phyloP scores from a whole-genome alignment of 495 filamentous ascomycete genomes.

The Penicillium antarcticum region DNA sequence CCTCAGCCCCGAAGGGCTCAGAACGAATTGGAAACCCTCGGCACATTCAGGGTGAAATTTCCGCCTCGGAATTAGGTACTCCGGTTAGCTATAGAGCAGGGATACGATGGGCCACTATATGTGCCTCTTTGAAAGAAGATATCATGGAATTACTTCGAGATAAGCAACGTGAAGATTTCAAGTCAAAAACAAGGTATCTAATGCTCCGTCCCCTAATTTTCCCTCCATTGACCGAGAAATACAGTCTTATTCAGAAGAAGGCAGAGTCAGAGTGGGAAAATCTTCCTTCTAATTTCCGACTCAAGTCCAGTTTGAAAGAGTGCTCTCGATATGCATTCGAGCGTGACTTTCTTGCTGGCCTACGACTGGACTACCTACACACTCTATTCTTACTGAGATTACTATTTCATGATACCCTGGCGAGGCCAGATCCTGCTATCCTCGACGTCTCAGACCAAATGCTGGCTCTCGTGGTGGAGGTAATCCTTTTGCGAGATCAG shows the following conservation, averaged over 20 bases:
- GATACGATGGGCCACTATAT: constrained; percentile 37
- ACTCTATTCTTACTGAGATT: constrained; percentile 35
- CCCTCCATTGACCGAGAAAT: background rate
- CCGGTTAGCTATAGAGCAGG: constrained; percentile 27
- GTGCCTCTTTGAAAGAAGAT: constrained; percentile 38
- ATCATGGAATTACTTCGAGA: constrained; percentile 34
- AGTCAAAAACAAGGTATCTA: constrained; percentile 17
- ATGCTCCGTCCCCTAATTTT: background rate
- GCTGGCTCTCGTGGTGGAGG: constrained; percentile 33
- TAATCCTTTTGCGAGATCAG: constrained; percentile 34
- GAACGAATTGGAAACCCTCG: constrained; percentile 4
- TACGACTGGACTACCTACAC: constrained; percentile 37
- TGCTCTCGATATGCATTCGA: constrained; percentile 24
- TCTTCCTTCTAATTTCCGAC: constrained; percentile 24
- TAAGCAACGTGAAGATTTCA: constrained; percentile 18
- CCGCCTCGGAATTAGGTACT: background rate
- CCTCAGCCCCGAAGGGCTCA: constrained; percentile 8
- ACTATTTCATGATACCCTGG: constrained; percentile 23
- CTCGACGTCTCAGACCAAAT: constrained; percentile 32
- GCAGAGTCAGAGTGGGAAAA: constrained; percentile 24
- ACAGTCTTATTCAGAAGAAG: constrained; percentile 19
- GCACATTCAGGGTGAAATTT: constrained; percentile 2
- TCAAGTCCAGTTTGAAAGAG: constrained; percentile 24
- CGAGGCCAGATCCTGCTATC: constrained; percentile 29
- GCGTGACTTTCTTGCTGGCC: constrained; percentile 32